phyloP scores from a whole-genome alignment of 1,284 basidiomycete species.

The Spongispora temasekensis region DNA sequence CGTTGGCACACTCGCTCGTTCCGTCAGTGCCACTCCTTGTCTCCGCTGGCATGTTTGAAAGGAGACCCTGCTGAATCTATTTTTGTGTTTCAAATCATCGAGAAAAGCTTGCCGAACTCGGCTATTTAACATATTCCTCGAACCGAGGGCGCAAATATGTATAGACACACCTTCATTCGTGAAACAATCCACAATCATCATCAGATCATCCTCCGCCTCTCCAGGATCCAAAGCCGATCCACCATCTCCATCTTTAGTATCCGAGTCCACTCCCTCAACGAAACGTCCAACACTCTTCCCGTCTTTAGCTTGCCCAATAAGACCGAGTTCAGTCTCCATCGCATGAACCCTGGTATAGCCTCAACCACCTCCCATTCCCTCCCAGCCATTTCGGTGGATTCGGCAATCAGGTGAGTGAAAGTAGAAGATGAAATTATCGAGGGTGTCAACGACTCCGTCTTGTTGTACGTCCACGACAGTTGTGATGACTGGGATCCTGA shows the following conservation, averaged over 20 bases:
- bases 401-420: slow-evolving; percentile 64
- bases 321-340: slow-evolving; percentile 42
- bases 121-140: no score
- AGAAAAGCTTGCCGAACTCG: no score
- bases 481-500: slow-evolving; percentile 16
- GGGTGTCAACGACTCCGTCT: slow-evolving; percentile 65
- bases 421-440: slow-evolving; percentile 40
- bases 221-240: slow-evolving; percentile 57
- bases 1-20: no score
- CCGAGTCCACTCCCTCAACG: slow-evolving; percentile 22
- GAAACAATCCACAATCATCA: no score
- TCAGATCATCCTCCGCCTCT: slow-evolving; percentile 15
- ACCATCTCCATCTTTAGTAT: slow-evolving; percentile 44
- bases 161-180: no score
- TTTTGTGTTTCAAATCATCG: no score
- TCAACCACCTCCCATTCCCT: slow-evolving; percentile 45
- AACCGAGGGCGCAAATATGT: no score
- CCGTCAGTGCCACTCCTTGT: no score
- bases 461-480: slow-evolving; percentile 69
- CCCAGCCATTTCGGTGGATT: slow-evolving; percentile 33
- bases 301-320: slow-evolving; percentile 18
- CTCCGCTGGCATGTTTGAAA: no score
- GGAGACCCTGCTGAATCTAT: no score
- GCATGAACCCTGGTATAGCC: slow-evolving; percentile 49
- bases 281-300: slow-evolving; percentile 29